Percentiles rank a stretch among this genome's conserved stretches.
These are phyloP conservation scores for Cruciata laevipes DNA, from an alignment of 257 asterid genomes.

Conservation along the genomic window DNA sequence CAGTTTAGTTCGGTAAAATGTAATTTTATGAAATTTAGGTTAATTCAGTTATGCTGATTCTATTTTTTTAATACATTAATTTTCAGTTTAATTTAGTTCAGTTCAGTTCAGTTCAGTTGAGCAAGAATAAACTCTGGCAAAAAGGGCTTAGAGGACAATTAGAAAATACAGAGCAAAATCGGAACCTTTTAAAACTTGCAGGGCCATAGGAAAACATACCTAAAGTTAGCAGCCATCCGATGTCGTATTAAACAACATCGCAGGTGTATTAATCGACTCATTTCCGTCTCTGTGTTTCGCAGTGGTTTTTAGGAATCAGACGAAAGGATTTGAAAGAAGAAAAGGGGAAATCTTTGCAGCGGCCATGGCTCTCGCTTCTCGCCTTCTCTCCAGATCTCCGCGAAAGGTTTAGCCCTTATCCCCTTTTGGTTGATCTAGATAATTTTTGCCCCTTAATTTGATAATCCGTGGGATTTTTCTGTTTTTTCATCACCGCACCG, in stretches of 20 bases:
- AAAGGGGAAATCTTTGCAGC: background rate
- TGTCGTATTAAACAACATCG: background rate
- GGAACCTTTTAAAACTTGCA: too few species aligned
- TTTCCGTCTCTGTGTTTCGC: background rate
- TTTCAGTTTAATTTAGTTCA: too few species aligned
- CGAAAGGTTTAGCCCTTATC: conserved; percentile 43
- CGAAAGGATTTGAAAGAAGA: background rate
- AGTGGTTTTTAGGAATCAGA: background rate
- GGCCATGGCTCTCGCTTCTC: conserved; percentile 59
- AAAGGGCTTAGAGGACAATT: too few species aligned
- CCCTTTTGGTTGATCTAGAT: background rate
- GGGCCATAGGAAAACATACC: too few species aligned
- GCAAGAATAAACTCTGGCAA: too few species aligned
- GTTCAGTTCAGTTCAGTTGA: too few species aligned
- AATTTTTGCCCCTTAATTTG: background rate
- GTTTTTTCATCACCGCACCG: background rate
- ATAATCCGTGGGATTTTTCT: background rate
- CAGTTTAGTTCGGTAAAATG: too few species aligned
- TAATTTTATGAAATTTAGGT: too few species aligned
- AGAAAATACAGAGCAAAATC: too few species aligned
- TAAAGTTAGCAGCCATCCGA: too few species aligned
- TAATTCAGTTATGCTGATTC: too few species aligned
- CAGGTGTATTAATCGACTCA: background rate
- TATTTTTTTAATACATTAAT: too few species aligned
- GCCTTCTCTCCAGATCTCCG: conserved; percentile 61